Conservation (phyloP, 1,139 yeast genomes). For the Candida tunisiensis region DNA sequence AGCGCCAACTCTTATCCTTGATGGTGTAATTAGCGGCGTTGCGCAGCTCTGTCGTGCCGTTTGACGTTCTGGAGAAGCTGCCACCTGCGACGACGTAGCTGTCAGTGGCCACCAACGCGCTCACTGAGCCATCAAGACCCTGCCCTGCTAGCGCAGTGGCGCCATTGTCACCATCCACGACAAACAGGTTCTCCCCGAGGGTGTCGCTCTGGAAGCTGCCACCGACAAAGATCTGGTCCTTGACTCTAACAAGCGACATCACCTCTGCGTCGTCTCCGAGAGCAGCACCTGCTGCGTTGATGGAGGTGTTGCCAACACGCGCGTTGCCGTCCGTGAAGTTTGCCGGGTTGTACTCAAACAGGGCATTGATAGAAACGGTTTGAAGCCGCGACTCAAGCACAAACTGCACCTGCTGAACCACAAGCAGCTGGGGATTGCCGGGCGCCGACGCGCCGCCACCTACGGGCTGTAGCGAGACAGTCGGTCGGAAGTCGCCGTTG, state of each 20-base stretch:
- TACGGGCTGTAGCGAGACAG: slow-evolving; percentile 23
- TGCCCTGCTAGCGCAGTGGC: slow-evolving; percentile 10
- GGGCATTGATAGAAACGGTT: slow-evolving; percentile 37
- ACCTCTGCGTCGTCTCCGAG: slow-evolving; percentile 23
- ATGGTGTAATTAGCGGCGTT: too few relatives aligned
- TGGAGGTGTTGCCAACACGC: slow-evolving; percentile 49
- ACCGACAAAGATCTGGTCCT: slow-evolving; percentile 22
- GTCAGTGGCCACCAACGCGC: too few relatives aligned
- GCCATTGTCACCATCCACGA: slow-evolving; percentile 22
- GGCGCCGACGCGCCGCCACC: slow-evolving; percentile 19
- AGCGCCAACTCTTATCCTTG: too few relatives aligned
- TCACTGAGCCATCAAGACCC: neutral
- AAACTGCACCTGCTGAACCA: slow-evolving; percentile 56
- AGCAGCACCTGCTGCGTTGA: slow-evolving; percentile 42
- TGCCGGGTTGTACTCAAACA: slow-evolving; percentile 64
- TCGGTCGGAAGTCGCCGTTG: slow-evolving; percentile 26
- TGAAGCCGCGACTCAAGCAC: slow-evolving; percentile 18
- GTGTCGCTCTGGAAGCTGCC: slow-evolving; percentile 35
- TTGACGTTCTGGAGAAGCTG: too few relatives aligned
- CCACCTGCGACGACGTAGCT: slow-evolving; percentile 9
- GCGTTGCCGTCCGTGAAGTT: slow-evolving; percentile 38
- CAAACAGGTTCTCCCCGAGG: slow-evolving; percentile 3
- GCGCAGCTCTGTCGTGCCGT: too few relatives aligned
- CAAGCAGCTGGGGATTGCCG: slow-evolving; percentile 27
- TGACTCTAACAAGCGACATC: slow-evolving; percentile 15